These are phyloP conservation scores for Escallonia herrerae DNA, from an alignment of 129 eudicot species.

Conservation along the genomic window DNA sequence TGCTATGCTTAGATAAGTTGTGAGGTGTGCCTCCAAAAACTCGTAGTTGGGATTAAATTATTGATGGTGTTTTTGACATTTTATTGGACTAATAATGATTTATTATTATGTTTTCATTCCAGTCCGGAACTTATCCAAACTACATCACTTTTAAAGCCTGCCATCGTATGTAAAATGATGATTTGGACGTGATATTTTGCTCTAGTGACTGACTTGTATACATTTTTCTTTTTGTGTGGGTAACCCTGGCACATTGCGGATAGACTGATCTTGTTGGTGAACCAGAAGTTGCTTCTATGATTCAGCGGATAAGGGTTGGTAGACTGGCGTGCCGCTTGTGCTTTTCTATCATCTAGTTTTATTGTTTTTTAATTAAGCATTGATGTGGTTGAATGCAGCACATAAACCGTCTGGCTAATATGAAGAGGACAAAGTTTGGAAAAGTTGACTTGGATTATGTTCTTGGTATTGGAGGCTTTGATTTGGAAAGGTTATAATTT, in stretches of 20 bases:
- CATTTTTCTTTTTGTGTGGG: too few relatives aligned
- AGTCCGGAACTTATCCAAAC: too few relatives aligned
- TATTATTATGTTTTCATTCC: too few relatives aligned
- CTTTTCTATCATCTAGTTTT: neutral
- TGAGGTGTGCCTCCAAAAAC: too few relatives aligned
- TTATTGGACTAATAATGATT: too few relatives aligned
- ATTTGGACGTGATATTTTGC: too few relatives aligned
- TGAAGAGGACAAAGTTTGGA: conserved; percentile 73
- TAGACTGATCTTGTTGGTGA: conserved; percentile 94
- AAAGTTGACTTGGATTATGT: conserved; percentile 95
- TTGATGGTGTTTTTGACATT: too few relatives aligned
- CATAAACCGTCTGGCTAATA: conserved; percentile 79
- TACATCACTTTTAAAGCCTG: too few relatives aligned
- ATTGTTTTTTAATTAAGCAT: conserved; percentile 1
- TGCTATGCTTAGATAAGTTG: too few relatives aligned
- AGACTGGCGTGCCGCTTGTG: neutral
- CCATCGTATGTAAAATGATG: too few relatives aligned
- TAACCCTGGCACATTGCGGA: conserved; percentile 17
- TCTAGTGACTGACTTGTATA: too few relatives aligned
- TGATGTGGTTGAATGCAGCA: conserved; percentile 33
- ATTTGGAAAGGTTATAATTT: conserved; percentile 79
- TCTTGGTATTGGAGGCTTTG: conserved; percentile 97
- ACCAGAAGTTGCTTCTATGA: conserved; percentile 52
- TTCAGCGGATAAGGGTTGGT: conserved; percentile 77
- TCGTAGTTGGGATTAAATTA: too few relatives aligned